These are phyloP conservation scores for Leccinum olivaceopallidum DNA, from an alignment of 768 basidiomycete genomes.

Conservation along the genomic window DNA sequence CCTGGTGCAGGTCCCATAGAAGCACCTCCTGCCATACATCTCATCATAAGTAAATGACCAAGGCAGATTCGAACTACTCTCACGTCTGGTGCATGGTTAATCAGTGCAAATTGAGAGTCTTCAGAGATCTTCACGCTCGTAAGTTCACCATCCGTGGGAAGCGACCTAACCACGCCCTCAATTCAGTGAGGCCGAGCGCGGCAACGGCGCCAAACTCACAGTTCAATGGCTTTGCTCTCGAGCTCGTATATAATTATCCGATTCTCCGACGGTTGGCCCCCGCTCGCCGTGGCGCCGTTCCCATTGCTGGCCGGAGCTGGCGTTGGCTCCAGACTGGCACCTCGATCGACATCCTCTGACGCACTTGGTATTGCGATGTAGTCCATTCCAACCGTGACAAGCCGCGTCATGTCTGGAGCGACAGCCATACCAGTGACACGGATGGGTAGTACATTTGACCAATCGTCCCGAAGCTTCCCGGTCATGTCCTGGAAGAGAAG, in stretches of 20 bases:
- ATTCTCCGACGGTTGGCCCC: constrained; percentile 45
- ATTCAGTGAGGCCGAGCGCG: constrained; percentile 11
- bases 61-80: constrained; percentile 31
- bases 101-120: constrained; percentile 83
- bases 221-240: constrained; percentile 60
- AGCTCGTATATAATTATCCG: constrained; percentile 80
- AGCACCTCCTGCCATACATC: constrained; percentile 71
- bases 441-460: constrained; percentile 43
- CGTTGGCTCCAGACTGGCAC: constrained; percentile 37
- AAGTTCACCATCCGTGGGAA: constrained; percentile 73
- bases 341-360: constrained; percentile 23
- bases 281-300: constrained; percentile 36
- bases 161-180: constrained; percentile 46
- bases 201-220: constrained; percentile 47
- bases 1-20: constrained; percentile 76
- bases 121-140: constrained; percentile 86
- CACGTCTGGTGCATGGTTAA: constrained; percentile 87
- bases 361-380: constrained; percentile 31
- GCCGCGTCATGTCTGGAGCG: constrained; percentile 78
- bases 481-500: too few species aligned
- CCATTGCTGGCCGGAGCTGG: constrained; percentile 35
- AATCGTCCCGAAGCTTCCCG: too few species aligned
- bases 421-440: constrained; percentile 87
- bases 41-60: constrained; percentile 9
- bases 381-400: constrained; percentile 84